Percentiles rank a stretch among this genome's conserved stretches.
Evolutionary conservation across 140 eudicot genomes (phyloP).

Genomic region (Stevia rebaudiana): DNA sequence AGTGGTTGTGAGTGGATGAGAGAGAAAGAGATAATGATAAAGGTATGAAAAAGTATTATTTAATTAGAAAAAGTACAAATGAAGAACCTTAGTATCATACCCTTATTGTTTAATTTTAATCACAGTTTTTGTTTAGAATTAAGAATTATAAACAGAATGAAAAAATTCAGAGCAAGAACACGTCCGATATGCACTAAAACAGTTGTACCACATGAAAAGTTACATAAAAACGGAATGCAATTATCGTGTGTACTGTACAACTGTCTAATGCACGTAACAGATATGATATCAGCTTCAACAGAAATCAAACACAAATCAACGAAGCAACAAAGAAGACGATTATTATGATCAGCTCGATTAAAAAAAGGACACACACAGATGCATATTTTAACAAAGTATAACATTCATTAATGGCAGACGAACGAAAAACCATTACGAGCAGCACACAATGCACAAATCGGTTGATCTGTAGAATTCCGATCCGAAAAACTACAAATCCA

Average conservation of each 20-base stretch:
- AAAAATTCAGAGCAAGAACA: not conserved
- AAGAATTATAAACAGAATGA: not conserved
- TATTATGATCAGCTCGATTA: not conserved
- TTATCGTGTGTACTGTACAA: slow-evolving; percentile 10
- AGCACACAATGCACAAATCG: slow-evolving; percentile 17
- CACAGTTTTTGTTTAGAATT: too few relatives aligned
- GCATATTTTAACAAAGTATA: not conserved
- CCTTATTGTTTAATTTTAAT: too few relatives aligned
- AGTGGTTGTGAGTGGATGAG: too few relatives aligned
- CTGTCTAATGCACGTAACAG: slow-evolving; percentile 3
- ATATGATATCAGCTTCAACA: slow-evolving; percentile 4
- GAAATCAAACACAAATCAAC: slow-evolving; percentile 10
- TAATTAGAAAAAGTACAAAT: too few relatives aligned
- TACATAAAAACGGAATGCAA: not conserved
- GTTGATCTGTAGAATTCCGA: slow-evolving; percentile 6
- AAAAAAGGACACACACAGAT: not conserved
- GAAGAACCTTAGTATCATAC: too few relatives aligned
- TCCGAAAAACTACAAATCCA: slow-evolving; percentile 5
- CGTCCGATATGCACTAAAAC: not conserved
- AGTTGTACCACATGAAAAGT: not conserved
- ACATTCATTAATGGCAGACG: slow-evolving; percentile 14
- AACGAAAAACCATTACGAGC: not conserved
- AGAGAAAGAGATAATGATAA: too few relatives aligned
- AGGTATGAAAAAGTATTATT: too few relatives aligned
- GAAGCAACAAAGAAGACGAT: not conserved